phyloP scores from a whole-genome alignment of 2,329 filamentous ascomycete species.

The Corynespora cassiicola region DNA sequence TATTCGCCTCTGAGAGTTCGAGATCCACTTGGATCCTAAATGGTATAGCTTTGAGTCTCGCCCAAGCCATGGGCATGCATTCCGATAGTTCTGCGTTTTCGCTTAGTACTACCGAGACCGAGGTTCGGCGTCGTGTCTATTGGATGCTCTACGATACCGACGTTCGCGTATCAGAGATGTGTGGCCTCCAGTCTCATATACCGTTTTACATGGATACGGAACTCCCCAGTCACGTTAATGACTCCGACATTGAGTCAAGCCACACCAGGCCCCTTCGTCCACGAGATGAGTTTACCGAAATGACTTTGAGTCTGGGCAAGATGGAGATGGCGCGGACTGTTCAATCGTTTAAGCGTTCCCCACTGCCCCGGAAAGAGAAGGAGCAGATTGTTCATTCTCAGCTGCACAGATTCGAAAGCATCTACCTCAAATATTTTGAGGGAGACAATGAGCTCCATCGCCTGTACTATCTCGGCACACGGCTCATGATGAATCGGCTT shows the following conservation, averaged over 20 bases:
- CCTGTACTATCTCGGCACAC: constrained; percentile 7
- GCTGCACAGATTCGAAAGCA: constrained; percentile 9
- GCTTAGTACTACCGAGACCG: constrained; percentile 9
- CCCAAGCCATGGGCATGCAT: constrained; percentile 18
- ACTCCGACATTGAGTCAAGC: constrained; percentile 8
- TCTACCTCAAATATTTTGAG: constrained; percentile 10
- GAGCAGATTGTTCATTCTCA: constrained; percentile 3
- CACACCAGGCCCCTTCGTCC: too few relatives aligned
- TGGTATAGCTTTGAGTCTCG: constrained; percentile 14
- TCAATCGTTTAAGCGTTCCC: constrained; percentile 7
- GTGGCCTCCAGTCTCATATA: constrained; percentile 18
- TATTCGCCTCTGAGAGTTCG: constrained; percentile 9
- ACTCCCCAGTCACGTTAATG: constrained; percentile 16
- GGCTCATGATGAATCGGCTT: constrained; percentile 9
- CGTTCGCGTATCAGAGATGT: constrained; percentile 13
- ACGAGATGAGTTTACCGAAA: constrained; percentile 14
- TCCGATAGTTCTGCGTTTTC: constrained; percentile 7
- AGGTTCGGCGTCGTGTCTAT: constrained; percentile 19
- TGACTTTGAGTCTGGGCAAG: constrained; percentile 13
- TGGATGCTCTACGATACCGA: constrained; percentile 18
- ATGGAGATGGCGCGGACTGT: constrained; percentile 8
- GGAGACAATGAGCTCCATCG: constrained; percentile 7
- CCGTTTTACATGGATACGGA: constrained; percentile 7
- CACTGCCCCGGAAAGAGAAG: neutral
- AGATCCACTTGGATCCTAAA: constrained; percentile 16